Evolutionary conservation across 2,329 filamentous ascomycete genomes (phyloP), one percentile per base, ranked within the genome.

Genomic region (Alternaria viburni): DNA sequence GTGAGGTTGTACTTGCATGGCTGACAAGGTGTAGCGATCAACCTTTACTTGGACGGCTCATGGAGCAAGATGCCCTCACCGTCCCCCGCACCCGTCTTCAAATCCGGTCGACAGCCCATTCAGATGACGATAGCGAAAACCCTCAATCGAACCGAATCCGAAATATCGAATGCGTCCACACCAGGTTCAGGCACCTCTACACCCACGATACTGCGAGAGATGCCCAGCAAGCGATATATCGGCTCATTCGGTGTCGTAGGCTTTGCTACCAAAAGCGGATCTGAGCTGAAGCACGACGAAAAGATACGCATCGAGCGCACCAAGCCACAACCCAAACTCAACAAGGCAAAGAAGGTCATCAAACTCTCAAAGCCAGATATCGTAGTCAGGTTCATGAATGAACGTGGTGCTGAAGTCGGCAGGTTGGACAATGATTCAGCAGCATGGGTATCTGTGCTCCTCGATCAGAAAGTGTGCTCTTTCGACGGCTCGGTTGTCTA

Each of bases 401-500:
- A 85, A 10, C 86, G 83, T 55, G 94, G 94, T 0, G 88, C 90
- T 58, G 96, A 99, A 77, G 87, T 99, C 51, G 96, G 96, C 5
- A 87, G 96, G 63, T 80, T 99, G 41, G 90, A 93, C 26, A 95
- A 94, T 72, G 94, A 98, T 32, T 90, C 89, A 6, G 93, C 96
- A 5, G 88, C 89, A 63, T 99, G 96, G 94, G 92, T 98, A 6
- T 97, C 96, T 4, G 90, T 93, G 0, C 81, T 99, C 69, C 89
- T 98, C 55, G 96, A 99, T 74, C 93, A 98, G 77, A 90, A 91
- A 30, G 86, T 97, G 4, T 97, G 94, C 83, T 87, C 83, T 21
- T 97, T 99, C 65, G 92, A 97, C 69, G 96, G 92, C 6, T 89
- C 87, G 12, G 97, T 93, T 73, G 93, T 99, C 2, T 98, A 92